Percentiles rank a stretch among this genome's conserved stretches.
These are phyloP conservation scores for Pulveroboletus sp. DNA, from an alignment of 768 basidiomycete species.

Conservation along the genomic window DNA sequence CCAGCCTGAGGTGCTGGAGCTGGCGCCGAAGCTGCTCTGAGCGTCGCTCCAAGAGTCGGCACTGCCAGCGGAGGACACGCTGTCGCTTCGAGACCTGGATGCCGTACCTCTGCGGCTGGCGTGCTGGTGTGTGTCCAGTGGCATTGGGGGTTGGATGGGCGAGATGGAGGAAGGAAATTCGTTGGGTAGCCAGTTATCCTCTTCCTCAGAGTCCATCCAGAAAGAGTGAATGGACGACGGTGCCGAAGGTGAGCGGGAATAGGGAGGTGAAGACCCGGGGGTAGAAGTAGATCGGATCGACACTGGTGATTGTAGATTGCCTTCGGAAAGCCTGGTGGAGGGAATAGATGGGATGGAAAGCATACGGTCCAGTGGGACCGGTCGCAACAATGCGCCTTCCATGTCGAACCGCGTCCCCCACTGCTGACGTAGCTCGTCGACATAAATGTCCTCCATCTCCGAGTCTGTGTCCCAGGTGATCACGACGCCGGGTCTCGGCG, in stretches of 20 bases:
- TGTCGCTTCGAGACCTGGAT: constrained; percentile 10
- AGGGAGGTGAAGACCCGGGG: constrained; percentile 13
- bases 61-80: constrained; percentile 10
- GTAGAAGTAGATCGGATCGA: constrained; percentile 20
- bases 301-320: constrained; percentile 21
- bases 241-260: constrained; percentile 17
- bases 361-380: constrained; percentile 3
- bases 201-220: constrained; percentile 14
- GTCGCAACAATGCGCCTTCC: not conserved
- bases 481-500: constrained; percentile 14
- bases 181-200: constrained; percentile 5
- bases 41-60: constrained; percentile 30
- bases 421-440: not conserved
- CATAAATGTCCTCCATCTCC: constrained; percentile 5
- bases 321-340: constrained; percentile 20
- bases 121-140: not conserved
- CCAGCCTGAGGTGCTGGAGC: constrained; percentile 21
- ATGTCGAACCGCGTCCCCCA: constrained; percentile 2
- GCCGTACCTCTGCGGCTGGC: not conserved
- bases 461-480: constrained; percentile 14
- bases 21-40: constrained; percentile 12
- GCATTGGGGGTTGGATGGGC: not conserved
- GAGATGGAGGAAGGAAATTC: not conserved
- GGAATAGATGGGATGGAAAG: constrained; percentile 29
- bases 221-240: constrained; percentile 1